Evolutionary conservation across 2,329 filamentous ascomycete species (phyloP).

Genomic region (Aspergillus piperis): DNA sequence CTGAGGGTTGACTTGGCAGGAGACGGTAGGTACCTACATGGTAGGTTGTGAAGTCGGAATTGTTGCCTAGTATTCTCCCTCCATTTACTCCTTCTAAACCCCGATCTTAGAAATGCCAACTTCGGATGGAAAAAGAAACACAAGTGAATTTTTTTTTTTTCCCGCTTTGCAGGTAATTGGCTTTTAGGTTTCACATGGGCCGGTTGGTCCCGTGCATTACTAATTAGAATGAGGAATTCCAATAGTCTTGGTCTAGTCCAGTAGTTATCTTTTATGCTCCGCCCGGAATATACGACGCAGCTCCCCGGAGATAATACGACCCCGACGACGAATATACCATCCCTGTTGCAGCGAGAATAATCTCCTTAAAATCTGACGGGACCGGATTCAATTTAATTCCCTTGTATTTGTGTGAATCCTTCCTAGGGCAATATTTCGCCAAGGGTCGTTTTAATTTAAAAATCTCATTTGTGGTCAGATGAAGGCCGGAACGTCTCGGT

Average conservation of each 20-base stretch:
- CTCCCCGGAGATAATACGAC: background rate
- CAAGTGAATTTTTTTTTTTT: too few relatives aligned
- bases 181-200: constrained; percentile 3
- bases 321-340: background rate
- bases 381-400: background rate
- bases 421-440: background rate
- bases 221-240: background rate
- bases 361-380: background rate
- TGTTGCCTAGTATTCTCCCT: background rate
- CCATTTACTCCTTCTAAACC: background rate
- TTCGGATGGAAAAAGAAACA: background rate
- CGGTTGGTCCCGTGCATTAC: constrained; percentile 1
- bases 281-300: background rate
- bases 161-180: background rate
- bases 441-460: background rate
- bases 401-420: background rate
- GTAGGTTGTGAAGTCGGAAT: background rate
- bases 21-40: background rate
- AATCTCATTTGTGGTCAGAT: background rate
- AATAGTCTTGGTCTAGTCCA: too few relatives aligned
- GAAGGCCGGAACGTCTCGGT: constrained; percentile 11
- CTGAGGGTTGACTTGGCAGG: background rate
- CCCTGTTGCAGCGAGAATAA: background rate
- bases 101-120: background rate
- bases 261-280: background rate